Evolutionary conservation across 331 rosid species (phyloP), one percentile per base, ranked within the genome.

Genomic region (Malus hybrid): DNA sequence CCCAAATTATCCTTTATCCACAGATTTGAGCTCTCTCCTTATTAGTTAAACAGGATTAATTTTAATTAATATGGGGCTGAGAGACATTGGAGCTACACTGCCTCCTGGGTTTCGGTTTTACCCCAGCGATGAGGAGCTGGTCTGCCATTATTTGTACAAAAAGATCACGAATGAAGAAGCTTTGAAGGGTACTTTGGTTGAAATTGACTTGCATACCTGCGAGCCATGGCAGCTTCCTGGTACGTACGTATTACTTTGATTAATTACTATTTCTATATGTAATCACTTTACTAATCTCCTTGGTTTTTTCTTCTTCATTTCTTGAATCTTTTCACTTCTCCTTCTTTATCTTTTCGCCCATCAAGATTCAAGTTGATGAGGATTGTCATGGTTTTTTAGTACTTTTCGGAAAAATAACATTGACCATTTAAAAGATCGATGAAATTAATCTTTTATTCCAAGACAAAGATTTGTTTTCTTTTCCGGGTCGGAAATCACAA

Each of bases 151-250:
- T 83, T 91, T 95, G 20, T 87, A 80, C 86, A 95, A 95, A 59
- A 95, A 95, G 90, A 87, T 95, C 84, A 79, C 89, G 24, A 89
- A 92, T 79, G 93, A 92, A 64, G 83, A 90, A 63, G 85, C 82
- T 75, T 79, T 90, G 1, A 95, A 90, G 86, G 97, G 97, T 6
- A 95, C 99, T 77, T 82, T 95, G 79, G 83, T 89, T 33, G 99
- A 95, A 80, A 90, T 95, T 32, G 99, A 95, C 66, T 82, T 95
- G 90, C 99, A 95, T 80, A 89, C 82, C 9, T 92, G 97, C 70
- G 99, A 95, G 84, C 99, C 99, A 79, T 95, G 99, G 99, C 99
- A 95, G 78, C 99, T 95, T 78, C 99, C 99, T 1, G 99, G 99
- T 95, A 87, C 2, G 70, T 65, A 39, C 27, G 6, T 12, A 67